phyloP scores from a whole-genome alignment of 768 basidiomycete genomes.

The Ephemerocybe angulata region DNA sequence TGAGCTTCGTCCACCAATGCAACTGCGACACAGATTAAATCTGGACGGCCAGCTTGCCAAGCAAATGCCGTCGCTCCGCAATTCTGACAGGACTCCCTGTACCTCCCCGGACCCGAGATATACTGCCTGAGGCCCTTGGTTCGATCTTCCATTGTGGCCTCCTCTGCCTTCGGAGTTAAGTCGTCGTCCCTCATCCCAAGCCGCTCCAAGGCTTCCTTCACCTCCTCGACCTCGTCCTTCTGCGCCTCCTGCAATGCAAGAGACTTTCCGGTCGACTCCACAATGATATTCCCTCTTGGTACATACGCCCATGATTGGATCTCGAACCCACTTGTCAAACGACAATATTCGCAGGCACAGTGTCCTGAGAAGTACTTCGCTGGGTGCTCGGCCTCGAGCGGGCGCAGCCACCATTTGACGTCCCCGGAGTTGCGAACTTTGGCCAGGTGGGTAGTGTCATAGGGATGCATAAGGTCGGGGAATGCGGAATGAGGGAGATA shows the following conservation, averaged over 20 bases:
- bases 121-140: slow-evolving; percentile 25
- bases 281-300: slow-evolving; percentile 24
- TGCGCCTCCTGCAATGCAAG: slow-evolving; percentile 14
- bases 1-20: slow-evolving; percentile 25
- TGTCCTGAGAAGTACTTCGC: slow-evolving; percentile 28
- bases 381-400: slow-evolving; percentile 10
- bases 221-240: background rate
- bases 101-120: slow-evolving; percentile 25
- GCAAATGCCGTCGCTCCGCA: slow-evolving; percentile 30
- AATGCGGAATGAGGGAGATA: slow-evolving; percentile 18
- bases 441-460: slow-evolving; percentile 19
- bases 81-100: slow-evolving; percentile 26
- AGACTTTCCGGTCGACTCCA: slow-evolving; percentile 6
- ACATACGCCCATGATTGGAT: slow-evolving; percentile 28
- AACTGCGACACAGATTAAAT: slow-evolving; percentile 24
- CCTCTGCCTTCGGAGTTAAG: background rate
- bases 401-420: slow-evolving; percentile 30
- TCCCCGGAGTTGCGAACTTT: slow-evolving; percentile 21
- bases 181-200: background rate
- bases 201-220: background rate
- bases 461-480: slow-evolving; percentile 25
- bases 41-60: slow-evolving; percentile 20
- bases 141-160: background rate
- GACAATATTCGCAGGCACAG: slow-evolving; percentile 27
- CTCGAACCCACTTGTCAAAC: slow-evolving; percentile 24